Percentiles rank a stretch among this genome's conserved stretches.
Evolutionary conservation across 2,329 filamentous ascomycete genomes (phyloP).

Genomic region (Beauveria pseudobassiana): DNA sequence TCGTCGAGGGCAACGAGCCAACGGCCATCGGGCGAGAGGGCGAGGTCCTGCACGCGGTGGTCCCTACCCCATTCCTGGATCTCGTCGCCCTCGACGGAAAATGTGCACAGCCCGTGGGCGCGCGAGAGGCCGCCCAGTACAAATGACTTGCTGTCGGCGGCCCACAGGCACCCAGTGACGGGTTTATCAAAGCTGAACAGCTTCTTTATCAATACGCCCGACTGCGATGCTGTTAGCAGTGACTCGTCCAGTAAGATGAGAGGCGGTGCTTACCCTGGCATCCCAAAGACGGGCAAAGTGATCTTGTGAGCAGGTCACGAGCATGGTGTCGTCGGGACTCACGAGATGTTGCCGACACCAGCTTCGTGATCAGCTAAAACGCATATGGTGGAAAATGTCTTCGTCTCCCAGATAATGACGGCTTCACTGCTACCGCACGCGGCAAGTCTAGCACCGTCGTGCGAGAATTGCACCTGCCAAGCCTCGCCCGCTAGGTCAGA

Average conservation of each 20-base stretch:
- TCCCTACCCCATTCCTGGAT: conserved; percentile 60
- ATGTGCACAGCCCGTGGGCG: conserved; percentile 59
- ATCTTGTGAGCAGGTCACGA: conserved; percentile 78
- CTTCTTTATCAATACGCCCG: conserved; percentile 53
- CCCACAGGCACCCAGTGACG: conserved; percentile 86
- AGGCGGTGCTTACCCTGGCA: conserved; percentile 44
- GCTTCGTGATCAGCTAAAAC: conserved; percentile 57
- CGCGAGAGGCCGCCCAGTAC: conserved; percentile 72
- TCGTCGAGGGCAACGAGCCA: conserved; percentile 74
- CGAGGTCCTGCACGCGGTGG: conserved; percentile 75
- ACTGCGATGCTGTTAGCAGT: conserved; percentile 34
- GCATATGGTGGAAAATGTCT: conserved; percentile 57
- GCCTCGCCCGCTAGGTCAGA: conserved; percentile 77
- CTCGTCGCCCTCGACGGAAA: conserved; percentile 56
- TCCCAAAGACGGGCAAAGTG: conserved; percentile 70
- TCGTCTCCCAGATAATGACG: conserved; percentile 77
- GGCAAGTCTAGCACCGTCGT: conserved; percentile 75
- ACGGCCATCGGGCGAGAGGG: conserved; percentile 72
- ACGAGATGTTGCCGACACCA: conserved; percentile 73
- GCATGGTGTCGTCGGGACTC: conserved; percentile 84
- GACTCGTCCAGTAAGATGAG: neutral
- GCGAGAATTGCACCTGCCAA: conserved; percentile 86
- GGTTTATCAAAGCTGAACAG: conserved; percentile 72
- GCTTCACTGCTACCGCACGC: conserved; percentile 70
- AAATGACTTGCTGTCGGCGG: conserved; percentile 67